Evolutionary conservation across 441 rosid species (phyloP), one percentile per base, ranked within the genome.

Genomic region (Capsella rubella): DNA sequence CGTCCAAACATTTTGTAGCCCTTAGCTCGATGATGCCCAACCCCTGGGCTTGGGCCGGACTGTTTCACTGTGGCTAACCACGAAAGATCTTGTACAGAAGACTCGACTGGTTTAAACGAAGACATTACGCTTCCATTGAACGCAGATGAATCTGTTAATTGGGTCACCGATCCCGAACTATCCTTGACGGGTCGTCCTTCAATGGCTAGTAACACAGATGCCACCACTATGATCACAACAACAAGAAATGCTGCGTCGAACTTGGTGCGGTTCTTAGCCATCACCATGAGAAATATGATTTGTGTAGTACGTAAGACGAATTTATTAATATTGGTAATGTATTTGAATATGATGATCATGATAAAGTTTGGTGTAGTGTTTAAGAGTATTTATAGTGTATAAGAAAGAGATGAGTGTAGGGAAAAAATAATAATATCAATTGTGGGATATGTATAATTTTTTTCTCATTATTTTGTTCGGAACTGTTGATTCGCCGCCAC

Each of bases 1-100:
- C 40, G 43, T 43, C 50, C 69, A 63, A 69, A 54, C 39, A 50
- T 69, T 40, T 55, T 39, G 60, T 63, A 55, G 5, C 65, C 71
- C 8, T 55, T 76, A 28, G 74, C 71, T 69, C 70, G 39, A 55
- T 61, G 75, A 75, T 76, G 79, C 4, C 75, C 79, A 64, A 76
- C 4, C 61, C 75, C 79, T 28, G 79, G 75, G 66, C 79, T 76
- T 62, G 71, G 75, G 5, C 75, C 79, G 5, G 79, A 76, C 59
- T 76, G 51, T 55, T 76, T 69, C 66, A 63, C 60, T 10, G 74
- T 56, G 66, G 53, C 60, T 69, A 76, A 43, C 79, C 75, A 69
- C 34, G 70, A 35, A 4, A 62, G 7, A 37, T 54, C 74, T 45
- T 54, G 43, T 4, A 10, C 18, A 4, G 58, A 54, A 8, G 79